A percentile compares a stretch with the other conserved stretches of the same genome.
These are phyloP conservation scores for Phallus indusiatus DNA, from an alignment of 768 basidiomycete genomes.

Conservation along the genomic window DNA sequence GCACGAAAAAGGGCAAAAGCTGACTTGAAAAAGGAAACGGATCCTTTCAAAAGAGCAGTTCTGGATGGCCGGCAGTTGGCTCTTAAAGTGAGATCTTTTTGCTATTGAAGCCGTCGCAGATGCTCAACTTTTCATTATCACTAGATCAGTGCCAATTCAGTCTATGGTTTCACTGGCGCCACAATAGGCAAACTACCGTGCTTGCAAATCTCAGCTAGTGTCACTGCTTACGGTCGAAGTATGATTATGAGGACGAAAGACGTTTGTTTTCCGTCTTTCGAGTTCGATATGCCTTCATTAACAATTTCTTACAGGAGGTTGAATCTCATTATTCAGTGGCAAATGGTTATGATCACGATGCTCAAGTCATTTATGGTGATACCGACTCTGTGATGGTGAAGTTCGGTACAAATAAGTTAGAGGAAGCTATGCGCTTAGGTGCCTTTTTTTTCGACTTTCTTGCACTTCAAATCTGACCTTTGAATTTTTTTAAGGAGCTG, in stretches of 20 bases:
- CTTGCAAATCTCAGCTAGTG: slow-evolving; percentile 89
- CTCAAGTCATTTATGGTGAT: slow-evolving; percentile 95
- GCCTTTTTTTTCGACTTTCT: slow-evolving; percentile 16
- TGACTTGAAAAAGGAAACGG: slow-evolving; percentile 92
- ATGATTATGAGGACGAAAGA: slow-evolving; percentile 98
- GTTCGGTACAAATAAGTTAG: slow-evolving; percentile 85
- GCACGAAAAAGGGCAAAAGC: slow-evolving; percentile 93
- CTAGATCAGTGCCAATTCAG: slow-evolving; percentile 96
- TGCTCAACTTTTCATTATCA: neutral
- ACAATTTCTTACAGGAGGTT: slow-evolving; percentile 50
- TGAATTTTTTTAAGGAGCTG: slow-evolving; percentile 52
- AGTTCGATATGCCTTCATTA: neutral
- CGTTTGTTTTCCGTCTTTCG: slow-evolving; percentile 28
- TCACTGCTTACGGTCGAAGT: slow-evolving; percentile 92
- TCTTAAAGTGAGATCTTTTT: slow-evolving; percentile 54
- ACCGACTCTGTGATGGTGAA: slow-evolving; percentile 99
- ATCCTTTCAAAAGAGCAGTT: slow-evolving; percentile 95
- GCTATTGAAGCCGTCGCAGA: neutral
- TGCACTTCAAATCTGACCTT: neutral
- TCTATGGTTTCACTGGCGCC: slow-evolving; percentile 98
- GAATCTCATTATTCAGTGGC: slow-evolving; percentile 78
- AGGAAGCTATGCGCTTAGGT: slow-evolving; percentile 87
- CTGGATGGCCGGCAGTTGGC: slow-evolving; percentile 96
- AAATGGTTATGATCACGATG: slow-evolving; percentile 80
- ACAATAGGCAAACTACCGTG: slow-evolving; percentile 96